Base-by-base conservation (phyloP, 441 rosid genomes). In the Melastoma candidum region DNA sequence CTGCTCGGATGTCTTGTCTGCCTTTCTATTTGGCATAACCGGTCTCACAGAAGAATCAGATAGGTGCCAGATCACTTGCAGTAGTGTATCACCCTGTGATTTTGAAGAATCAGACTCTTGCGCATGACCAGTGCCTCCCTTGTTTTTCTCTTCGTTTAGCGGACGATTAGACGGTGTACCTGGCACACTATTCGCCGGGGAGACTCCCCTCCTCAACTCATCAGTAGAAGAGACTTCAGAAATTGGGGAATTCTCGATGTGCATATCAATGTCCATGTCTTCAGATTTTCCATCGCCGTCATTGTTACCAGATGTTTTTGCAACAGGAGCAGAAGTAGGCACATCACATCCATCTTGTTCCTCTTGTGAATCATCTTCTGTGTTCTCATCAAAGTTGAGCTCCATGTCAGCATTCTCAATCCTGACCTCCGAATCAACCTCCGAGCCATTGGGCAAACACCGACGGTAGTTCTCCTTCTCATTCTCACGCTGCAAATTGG, bases 21-120 rank as follows among this genome's bases (percentile, higher is more conserved):
- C 81, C 78, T 86, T 93, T 69, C 81, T 82, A 71, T 87, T 82
- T 47, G 98, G 98, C 95, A 93, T 84, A 59, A 93, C 97, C 3
- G 98, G 98, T 68, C 97, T 81, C 58, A 88, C 95, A 10, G 97
- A 79, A 61, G 88, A 90, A 73, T 93, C 98, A 49, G 97, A 84
- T 61, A 83, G 73, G 76, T 93, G 98, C 98, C 98, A 88, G 58
- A 88, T 65, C 65, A 83, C 77, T 63, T 88, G 74, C 46, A 78
- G 77, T 46, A 84, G 77, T 46, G 82, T 71, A 64, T 70, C 77
- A 60, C 63, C 73, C 53, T 82, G 67, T 65, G 88, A 75, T 69
- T 76, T 77, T 59, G 83, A 70, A 49, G 84, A 71, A 56, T 76
- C 95, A 29, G 54, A 69, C 44, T 79, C 87, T 51, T 44, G 61